Base-by-base conservation (phyloP, 1,284 basidiomycete genomes). In the Cutaneotrichosporon curvatum region DNA sequence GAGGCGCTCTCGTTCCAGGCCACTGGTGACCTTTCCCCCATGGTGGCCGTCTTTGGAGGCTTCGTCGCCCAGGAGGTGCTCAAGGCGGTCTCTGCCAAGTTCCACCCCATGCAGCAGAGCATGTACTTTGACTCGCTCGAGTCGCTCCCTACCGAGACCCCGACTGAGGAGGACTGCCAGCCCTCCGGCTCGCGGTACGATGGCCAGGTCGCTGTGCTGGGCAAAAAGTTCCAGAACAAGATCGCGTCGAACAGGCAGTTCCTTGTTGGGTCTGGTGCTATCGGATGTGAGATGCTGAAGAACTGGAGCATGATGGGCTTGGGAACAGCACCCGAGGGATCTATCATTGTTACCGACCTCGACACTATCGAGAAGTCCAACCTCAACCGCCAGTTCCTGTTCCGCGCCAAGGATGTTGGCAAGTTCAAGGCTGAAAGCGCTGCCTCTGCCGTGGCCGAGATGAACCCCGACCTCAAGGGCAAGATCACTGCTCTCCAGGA, bases 271-370 rank as follows among this genome's bases (percentile, higher is more conserved):
- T 85, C 94, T 19, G 95, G 95, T 50, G 95, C 95, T 37, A 99
- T 99, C 68, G 95, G 95, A 20, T 99, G 96, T 67, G 95, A 99
- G 74, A 98, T 98, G 95, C 75, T 99, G 64, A 99, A 99, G 79
- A 99, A 99, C 73, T 99, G 95, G 95, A 86, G 87, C 61, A 91
- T 99, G 90, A 96, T 99, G 81, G 95, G 95, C 57, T 76, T 99
- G 39, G 94, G 81, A 12, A 80, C 84, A 34, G 89, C 87, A 3
- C 76, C 81, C 14, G 76, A 83, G 44, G 95, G 90, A 19, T 74
- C 80, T 45, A 90, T 99, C 53, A 83, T 92, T 63, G 90, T 99
- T 43, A 98, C 95, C 14, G 95, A 99, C 71, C 75, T 98, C 65
- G 95, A 99, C 73, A 96, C 92, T 23, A 99, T 99, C 66, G 95